A percentile compares a stretch with the other conserved stretches of the same genome.
Conservation (phyloP, 495 filamentous ascomycete genomes). For the Beverwykella pulmonaria region DNA sequence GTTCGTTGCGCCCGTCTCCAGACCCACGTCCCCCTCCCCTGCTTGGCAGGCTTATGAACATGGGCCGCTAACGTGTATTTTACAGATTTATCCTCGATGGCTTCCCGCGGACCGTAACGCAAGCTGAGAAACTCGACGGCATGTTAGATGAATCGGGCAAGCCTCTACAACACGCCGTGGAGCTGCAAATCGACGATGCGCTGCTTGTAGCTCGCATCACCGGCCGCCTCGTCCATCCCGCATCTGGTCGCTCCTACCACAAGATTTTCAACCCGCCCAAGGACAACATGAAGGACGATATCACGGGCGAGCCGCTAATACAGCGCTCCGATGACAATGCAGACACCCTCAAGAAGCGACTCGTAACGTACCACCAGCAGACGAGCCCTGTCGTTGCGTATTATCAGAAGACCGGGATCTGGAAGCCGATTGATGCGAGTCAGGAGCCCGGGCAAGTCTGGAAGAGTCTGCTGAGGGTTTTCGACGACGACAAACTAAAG, state of each 20-base stretch:
- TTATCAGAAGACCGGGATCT: constrained; percentile 96
- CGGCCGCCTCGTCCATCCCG: constrained; percentile 92
- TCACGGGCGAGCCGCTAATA: constrained; percentile 95
- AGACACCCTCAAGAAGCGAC: constrained; percentile 93
- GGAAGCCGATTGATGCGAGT: constrained; percentile 93
- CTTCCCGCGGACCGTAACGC: constrained; percentile 93
- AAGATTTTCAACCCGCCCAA: constrained; percentile 99
- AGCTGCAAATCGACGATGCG: constrained; percentile 94
- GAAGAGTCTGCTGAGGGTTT: constrained; percentile 85
- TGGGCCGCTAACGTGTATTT: neutral
- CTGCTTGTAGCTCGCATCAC: constrained; percentile 95
- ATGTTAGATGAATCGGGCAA: constrained; percentile 78
- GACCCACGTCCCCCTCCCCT: neutral
- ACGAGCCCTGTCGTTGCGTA: constrained; percentile 89
- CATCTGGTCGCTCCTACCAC: constrained; percentile 95
- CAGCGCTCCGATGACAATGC: constrained; percentile 97
- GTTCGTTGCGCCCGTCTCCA: constrained; percentile 53
- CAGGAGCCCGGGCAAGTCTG: constrained; percentile 96
- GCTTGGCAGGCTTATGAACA: neutral
- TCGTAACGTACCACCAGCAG: constrained; percentile 91
- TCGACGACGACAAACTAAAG: constrained; percentile 62
- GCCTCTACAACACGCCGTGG: constrained; percentile 87
- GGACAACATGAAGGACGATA: constrained; percentile 87
- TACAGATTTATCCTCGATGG: constrained; percentile 96
- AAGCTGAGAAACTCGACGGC: constrained; percentile 89